Evolutionary conservation across 805 yeast species (phyloP), one percentile per base, ranked within the genome.

Genomic region (Tetrapisispora namnaoensis): DNA sequence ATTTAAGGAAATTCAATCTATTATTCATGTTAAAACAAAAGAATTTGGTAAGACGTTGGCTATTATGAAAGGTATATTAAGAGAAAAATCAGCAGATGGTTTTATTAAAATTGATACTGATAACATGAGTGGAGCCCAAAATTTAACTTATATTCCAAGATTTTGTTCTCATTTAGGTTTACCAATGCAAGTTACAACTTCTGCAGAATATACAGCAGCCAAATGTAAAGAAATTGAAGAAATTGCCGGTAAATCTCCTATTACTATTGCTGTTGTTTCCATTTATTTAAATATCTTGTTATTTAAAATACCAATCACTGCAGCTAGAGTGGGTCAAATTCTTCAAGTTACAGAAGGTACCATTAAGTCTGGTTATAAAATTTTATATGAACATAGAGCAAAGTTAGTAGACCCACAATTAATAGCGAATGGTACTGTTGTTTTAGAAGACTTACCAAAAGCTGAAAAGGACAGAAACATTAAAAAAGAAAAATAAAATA

Each of bases 281-380:
- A 91, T 93, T 44, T 93, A 91, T 69, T 83, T 93, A 86, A 86
- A 96, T 7, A 85, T 91, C 4, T 71, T 86, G n/a, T 70, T 93
- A n/a, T 90, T 90, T 64, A 85, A 85, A 42, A 82, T 83, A 35
- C 84, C 80, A 46, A 72, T 87, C 36, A 73, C 85, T 3, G 90
- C 96, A 0, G 70, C 83, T 1, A 84, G 80, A 60, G 91, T 93
- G 49, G 86, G 95, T 13, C 96, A 88, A 56, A 86, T 86, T 58
- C 79, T 96, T 17, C 98, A 96, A 57, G 98, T 93, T 18, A 86
- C 95, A 59, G 99, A 93, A 63, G 97, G 98, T 56, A 93, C 99
- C 1, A 90, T 93, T 58, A 88, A 93, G 66, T 86, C 96, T 1
- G 82, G 93, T 41, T 93, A 88, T 64, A 86, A 86, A 65, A 82